phyloP scores from a whole-genome alignment of 257 asterid species.

The Schizonepeta tenuifolia region DNA sequence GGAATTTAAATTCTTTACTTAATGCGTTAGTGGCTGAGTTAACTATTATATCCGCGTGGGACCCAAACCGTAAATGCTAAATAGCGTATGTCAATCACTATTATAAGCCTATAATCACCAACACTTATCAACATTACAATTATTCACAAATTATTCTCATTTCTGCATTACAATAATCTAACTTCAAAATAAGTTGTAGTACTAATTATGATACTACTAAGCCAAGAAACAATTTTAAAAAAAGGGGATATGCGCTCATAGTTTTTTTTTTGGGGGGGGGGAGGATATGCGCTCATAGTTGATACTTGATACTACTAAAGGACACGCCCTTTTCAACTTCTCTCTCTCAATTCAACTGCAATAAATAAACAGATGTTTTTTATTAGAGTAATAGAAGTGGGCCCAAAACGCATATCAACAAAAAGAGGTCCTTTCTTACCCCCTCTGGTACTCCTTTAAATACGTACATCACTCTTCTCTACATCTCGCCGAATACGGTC shows the following conservation, averaged over 20 bases:
- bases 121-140: no score
- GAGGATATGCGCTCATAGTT: no score
- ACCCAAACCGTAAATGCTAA: no score
- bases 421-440: background rate
- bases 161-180: background rate
- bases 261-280: no score
- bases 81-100: no score
- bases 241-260: no score
- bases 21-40: background rate
- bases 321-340: conserved; percentile 20
- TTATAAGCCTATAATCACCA: no score
- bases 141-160: background rate
- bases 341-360: background rate
- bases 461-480: background rate
- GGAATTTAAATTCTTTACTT: background rate
- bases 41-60: background rate
- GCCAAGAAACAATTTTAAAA: no score
- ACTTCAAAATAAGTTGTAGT: background rate
- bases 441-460: background rate
- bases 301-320: no score
- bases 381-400: background rate
- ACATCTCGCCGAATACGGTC: no score
- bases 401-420: conserved; percentile 1
- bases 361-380: background rate
- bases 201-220: no score